Evolutionary conservation across 768 basidiomycete genomes (phyloP), one percentile per base, ranked within the genome.

Genomic region (Termitomyces sp.): DNA sequence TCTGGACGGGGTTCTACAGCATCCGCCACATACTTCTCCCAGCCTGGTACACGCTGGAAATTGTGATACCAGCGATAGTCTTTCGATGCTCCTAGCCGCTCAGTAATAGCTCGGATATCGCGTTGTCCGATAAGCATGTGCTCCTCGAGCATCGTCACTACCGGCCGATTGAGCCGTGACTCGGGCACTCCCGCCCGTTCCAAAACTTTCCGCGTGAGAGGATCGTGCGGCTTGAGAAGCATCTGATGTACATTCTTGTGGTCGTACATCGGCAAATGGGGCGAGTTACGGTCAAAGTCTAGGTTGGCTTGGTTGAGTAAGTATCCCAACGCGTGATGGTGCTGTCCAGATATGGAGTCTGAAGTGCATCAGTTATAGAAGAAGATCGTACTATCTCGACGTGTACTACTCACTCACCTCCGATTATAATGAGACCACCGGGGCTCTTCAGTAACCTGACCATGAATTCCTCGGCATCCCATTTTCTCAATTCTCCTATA

Each of bases 381-480:
- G 8, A 50, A 14, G 26, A 47, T 56, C 26, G 32, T 47, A 43
- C 46, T 20, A 20, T 32, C 20, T 35, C 8, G 35, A 36, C 33
- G 48, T 28, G 38, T 33, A 59, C 67, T 16, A 38, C 40, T 28
- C 59, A 72, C 40, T 28, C 60, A 72, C 69, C 71, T 13, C 71
- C 71, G 20, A 72, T 63, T 10, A 69, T 64, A 26, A 72, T 66
- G 10, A 72, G 52, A 4, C 71, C 71, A 5, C 70, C 70, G 12
- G 71, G 68, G 52, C 69, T 70, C 47, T 62, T 68, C 18, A 72
- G 49, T 46, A 70, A 55, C 32, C 71, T 58, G 5, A 72, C 64
- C 55, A 69, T 67, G 58, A 72, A 71, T 10, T 70, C 69, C 32
- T 71, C 71, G 28, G 70, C 62, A 30, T 72, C 62, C 65, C 67